Base-by-base conservation (phyloP, 257 asterid genomes). In the Fraxinus pennsylvanica region DNA sequence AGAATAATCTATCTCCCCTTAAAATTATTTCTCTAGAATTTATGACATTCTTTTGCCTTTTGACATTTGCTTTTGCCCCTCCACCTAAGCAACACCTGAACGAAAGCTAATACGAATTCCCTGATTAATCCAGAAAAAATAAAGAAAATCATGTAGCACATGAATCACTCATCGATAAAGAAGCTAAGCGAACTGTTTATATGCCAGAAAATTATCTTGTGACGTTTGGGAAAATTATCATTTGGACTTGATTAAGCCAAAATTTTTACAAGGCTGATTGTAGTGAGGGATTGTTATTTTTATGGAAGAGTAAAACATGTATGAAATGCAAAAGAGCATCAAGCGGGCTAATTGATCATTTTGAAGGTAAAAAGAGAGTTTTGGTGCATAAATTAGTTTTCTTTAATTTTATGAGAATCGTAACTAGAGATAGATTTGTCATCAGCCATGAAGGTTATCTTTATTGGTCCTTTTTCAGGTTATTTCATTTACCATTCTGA, bases 401-500 rank as follows among this genome's bases (percentile, higher is more conserved):
- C 76, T 36, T 38, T 2, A 10, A 67, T 32, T 33, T 39, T 52
- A 35, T 27, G 54, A 72, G 54, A 35, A 71, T 27, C 66, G 68
- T 68, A 59, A 68, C 27, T 41, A 74, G n/a, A 32, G 66, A 35
- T 75, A 47, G 36, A 45, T 19, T 21, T 52, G 67, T 67, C 10
- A 6, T 67, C 77, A 33, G 52, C 68, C 27, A 10, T 68, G 17
- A 50, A 72, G 10, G 73, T 41, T 9, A 39, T 8, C 45, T 9
- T 39, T 39, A 39, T 76, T 27, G 38, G n/a, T 73, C 74, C 61
- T 71, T 72, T 75, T 72, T 27, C 90, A 95, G 99, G 98, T 88
- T 19, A 92, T 96, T 69, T 89, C 96, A n/a, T 91, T 71, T 79
- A 89, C 91, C 79, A 79, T 96, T 76, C 84, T 91, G 86, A 88